Percentiles rank a stretch among this genome's conserved stretches.
Evolutionary conservation across 305 asterid genomes (phyloP).

Genomic region (Solanum hybrid): DNA sequence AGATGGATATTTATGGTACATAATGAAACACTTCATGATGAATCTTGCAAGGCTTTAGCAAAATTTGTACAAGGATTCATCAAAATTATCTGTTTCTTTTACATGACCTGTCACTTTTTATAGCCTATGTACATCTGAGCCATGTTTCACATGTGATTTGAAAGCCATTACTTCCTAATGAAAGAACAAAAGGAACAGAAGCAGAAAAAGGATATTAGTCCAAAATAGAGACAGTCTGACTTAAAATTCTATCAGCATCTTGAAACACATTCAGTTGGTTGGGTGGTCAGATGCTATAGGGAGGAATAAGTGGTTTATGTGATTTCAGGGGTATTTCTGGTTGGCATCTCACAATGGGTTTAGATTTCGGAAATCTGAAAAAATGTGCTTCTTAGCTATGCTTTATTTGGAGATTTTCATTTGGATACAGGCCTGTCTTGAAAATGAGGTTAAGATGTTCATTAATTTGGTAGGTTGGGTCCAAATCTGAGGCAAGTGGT

Average conservation of each 20-base stretch:
- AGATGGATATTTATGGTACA: neutral
- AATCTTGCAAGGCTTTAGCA: neutral
- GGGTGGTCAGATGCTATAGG: neutral
- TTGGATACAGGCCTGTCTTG: slow-evolving; percentile 1
- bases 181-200: neutral
- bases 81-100: neutral
- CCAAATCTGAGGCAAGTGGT: slow-evolving; percentile 94
- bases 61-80: neutral
- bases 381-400: neutral
- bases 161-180: neutral
- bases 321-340: neutral
- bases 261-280: neutral
- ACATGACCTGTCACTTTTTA: neutral
- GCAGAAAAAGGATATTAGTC: neutral
- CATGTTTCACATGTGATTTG: neutral
- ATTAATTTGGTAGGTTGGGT: slow-evolving; percentile 62
- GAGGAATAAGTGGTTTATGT: neutral
- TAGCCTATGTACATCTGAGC: neutral
- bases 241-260: neutral
- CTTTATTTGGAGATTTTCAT: neutral
- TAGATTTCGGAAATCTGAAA: neutral
- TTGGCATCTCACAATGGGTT: neutral
- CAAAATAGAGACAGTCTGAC: neutral
- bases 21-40: neutral
- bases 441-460: neutral